Conservation (phyloP, 345 rosid genomes). For the Syzygium grande region DNA sequence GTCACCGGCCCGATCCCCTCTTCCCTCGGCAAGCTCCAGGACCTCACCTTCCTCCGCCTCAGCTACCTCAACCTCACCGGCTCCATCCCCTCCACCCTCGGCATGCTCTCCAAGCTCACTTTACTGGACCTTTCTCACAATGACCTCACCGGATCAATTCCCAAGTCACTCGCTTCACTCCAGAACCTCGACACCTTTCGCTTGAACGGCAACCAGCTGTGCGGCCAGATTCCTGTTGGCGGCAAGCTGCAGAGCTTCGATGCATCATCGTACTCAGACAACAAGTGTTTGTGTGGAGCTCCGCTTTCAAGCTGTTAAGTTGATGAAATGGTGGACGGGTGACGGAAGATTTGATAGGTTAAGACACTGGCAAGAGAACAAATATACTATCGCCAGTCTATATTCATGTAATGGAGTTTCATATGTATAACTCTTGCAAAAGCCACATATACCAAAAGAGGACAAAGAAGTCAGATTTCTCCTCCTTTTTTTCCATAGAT, state of each 20-base stretch:
- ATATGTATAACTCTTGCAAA: neutral
- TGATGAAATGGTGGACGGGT: neutral
- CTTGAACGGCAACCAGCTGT: slow-evolving; percentile 3
- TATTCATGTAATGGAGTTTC: neutral
- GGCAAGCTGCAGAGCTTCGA: slow-evolving; percentile 9
- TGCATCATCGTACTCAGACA: neutral
- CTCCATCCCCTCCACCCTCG: neutral
- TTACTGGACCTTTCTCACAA: neutral
- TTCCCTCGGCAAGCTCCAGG: slow-evolving; percentile 46
- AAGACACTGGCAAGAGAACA: neutral
- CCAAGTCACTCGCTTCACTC: neutral
- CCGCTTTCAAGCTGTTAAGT: slow-evolving; percentile 1
- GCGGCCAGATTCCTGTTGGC: slow-evolving; percentile 6
- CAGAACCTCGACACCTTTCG: neutral
- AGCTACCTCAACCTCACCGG: slow-evolving; percentile 3
- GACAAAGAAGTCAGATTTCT: neutral
- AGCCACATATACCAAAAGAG: too few species aligned
- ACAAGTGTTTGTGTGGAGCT: slow-evolving; percentile 11
- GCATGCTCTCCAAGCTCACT: slow-evolving; percentile 1
- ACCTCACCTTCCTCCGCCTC: slow-evolving; percentile 42
- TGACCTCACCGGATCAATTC: neutral
- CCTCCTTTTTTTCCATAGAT: neutral
- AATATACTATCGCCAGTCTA: neutral
- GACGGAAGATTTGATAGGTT: neutral
- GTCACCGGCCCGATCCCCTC: slow-evolving; percentile 55